Evolutionary conservation across 1,284 basidiomycete species (phyloP).

Genomic region (Fomitiporia mediterranea): DNA sequence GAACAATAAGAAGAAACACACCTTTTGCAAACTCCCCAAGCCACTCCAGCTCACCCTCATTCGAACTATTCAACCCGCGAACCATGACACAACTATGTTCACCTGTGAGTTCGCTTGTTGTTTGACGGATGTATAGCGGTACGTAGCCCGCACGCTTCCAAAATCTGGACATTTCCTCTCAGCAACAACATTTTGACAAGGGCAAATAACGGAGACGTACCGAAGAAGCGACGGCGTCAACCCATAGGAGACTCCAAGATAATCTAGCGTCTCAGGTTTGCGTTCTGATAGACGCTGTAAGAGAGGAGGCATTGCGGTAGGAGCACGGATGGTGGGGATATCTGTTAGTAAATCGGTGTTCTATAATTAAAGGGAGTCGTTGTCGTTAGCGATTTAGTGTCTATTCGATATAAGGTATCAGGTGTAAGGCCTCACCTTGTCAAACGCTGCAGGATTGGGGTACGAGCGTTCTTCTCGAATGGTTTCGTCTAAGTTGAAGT

Average conservation of each 20-base stretch:
- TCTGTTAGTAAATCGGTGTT: slow-evolving; percentile 65
- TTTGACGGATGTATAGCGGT: slow-evolving; percentile 92
- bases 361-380: slow-evolving; percentile 25
- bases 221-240: slow-evolving; percentile 84
- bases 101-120: slow-evolving; percentile 91
- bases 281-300: slow-evolving; percentile 88
- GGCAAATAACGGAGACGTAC: slow-evolving; percentile 29
- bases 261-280: slow-evolving; percentile 89
- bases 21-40: slow-evolving; percentile 87
- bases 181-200: neutral
- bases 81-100: slow-evolving; percentile 97
- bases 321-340: slow-evolving; percentile 69
- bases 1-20: slow-evolving; percentile 31
- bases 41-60: slow-evolving; percentile 69
- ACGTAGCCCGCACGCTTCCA: slow-evolving; percentile 94
- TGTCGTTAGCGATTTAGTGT: too few species aligned
- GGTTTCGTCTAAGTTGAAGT: slow-evolving; percentile 83
- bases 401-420: too few species aligned
- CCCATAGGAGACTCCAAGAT: slow-evolving; percentile 95
- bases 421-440: slow-evolving; percentile 44
- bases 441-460: slow-evolving; percentile 55
- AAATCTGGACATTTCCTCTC: slow-evolving; percentile 62
- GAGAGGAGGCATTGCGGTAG: slow-evolving; percentile 85
- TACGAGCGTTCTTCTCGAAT: slow-evolving; percentile 53
- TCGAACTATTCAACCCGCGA: slow-evolving; percentile 69